A percentile compares a stretch with the other conserved stretches of the same genome.
Evolutionary conservation across 257 asterid species (phyloP).

Genomic region (Sherardia arvensis): DNA sequence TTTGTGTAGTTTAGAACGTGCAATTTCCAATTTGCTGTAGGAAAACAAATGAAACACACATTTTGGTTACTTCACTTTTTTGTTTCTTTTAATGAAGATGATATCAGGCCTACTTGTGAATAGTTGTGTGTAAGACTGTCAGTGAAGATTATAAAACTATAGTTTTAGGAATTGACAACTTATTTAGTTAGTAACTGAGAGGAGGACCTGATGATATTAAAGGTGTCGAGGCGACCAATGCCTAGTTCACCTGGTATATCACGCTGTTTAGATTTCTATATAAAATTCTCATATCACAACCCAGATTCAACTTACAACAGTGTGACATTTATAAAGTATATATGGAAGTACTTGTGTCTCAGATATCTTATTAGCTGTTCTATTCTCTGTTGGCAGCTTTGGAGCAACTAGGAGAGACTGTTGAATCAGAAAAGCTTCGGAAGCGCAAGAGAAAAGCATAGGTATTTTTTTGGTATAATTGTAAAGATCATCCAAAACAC

Average conservation of each 20-base stretch:
- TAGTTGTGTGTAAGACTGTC: too few relatives aligned
- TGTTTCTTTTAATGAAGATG: background rate
- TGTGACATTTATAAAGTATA: background rate
- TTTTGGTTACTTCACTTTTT: background rate
- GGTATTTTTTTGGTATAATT: slow-evolving; percentile 11
- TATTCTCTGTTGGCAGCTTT: slow-evolving; percentile 38
- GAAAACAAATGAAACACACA: background rate
- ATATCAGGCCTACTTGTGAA: background rate
- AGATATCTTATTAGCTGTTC: background rate
- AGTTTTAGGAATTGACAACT: background rate
- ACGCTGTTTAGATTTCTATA: background rate
- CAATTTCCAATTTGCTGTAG: background rate
- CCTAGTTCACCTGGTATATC: background rate
- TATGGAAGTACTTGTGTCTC: background rate
- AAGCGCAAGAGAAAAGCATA: slow-evolving; percentile 37
- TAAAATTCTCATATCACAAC: background rate
- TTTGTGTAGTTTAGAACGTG: background rate
- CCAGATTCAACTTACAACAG: too few relatives aligned
- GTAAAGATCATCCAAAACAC: background rate
- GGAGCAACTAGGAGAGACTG: slow-evolving; percentile 59
- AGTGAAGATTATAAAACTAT: background rate
- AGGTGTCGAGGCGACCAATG: background rate
- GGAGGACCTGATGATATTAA: background rate
- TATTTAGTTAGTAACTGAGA: background rate
- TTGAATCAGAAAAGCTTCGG: slow-evolving; percentile 37